Percentiles rank a stretch among this genome's conserved stretches.
Evolutionary conservation across 495 filamentous ascomycete species (phyloP).

Genomic region (Clohesyomyces aquaticus): DNA sequence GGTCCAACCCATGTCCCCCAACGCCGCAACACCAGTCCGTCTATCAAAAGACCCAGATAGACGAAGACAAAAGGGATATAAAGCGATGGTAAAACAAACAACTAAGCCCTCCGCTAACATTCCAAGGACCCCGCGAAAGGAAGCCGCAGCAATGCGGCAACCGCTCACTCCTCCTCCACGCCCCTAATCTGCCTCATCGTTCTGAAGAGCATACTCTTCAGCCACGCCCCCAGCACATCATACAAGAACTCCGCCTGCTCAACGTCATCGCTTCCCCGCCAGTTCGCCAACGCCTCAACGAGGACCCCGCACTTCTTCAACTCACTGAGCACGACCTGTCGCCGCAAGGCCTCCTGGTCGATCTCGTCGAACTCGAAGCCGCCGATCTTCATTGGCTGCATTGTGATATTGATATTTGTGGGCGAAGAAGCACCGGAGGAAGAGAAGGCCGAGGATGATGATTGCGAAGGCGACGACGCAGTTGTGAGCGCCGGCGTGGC

Average conservation of each 20-base stretch:
- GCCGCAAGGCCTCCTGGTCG: slow-evolving; percentile 36
- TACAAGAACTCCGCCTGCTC: slow-evolving; percentile 33
- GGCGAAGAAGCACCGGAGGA: slow-evolving; percentile 8
- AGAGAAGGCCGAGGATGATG: slow-evolving; percentile 15
- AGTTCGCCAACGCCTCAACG: slow-evolving; percentile 31
- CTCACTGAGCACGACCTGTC: slow-evolving; percentile 34
- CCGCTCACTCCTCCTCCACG: slow-evolving; percentile 10
- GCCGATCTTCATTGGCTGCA: slow-evolving; percentile 37
- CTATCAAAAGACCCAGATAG: no score
- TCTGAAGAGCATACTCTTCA: slow-evolving; percentile 35
- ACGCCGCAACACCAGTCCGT: no score
- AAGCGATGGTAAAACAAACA: no score
- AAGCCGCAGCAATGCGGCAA: no score
- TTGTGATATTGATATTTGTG: slow-evolving; percentile 19
- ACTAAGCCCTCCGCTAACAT: no score
- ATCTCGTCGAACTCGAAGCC: slow-evolving; percentile 36
- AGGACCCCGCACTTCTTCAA: slow-evolving; percentile 33
- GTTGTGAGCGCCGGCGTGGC: slow-evolving; percentile 11
- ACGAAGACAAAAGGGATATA: no score
- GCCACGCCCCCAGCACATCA: slow-evolving; percentile 31
- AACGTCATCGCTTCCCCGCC: slow-evolving; percentile 10
- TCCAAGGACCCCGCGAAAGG: no score
- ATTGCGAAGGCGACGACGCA: slow-evolving; percentile 10
- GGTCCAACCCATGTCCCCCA: no score
- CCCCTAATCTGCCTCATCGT: slow-evolving; percentile 26